Base-by-base conservation (phyloP, 257 asterid genomes). In the Nicotiana benthamiana region DNA sequence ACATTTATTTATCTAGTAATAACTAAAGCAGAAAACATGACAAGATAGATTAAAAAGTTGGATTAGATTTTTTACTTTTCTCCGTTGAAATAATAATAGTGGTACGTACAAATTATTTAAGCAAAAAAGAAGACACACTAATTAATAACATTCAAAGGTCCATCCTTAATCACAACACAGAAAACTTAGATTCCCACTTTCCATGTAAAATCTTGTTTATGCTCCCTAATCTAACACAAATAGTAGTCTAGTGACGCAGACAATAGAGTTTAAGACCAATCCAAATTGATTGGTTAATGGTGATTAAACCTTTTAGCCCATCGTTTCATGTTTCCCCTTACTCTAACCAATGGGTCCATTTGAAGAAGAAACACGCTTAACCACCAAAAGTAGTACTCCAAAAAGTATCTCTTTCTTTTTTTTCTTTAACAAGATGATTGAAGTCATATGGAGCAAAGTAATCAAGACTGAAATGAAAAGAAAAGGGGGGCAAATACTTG, bases 281-380 rank as follows among this genome's bases (percentile, higher is more conserved):
- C 82, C 67, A 82, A 85, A 64, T 77, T 89, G 92, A 88, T 90
- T 86, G 88, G 92, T 80, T 79, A 80, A 82, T 82, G 86, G 76
- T 70, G 91, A 85, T 88, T 79, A 86, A 78, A 85, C 88, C 95
- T 89, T 91, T 93, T 87, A 78, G 89, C 88, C 93, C 93, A 89
- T 90, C 89, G 79, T 83, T 86, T 88, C 91, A 40, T 91, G 97
- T 91, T 89, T 77, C 84, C 80, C 68, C 51, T 87, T 59, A n/a
- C 64, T 79, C 83, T 77, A 72, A 32, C 91, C 59, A 5, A 83
- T 87, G 92, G 94, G 93, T 67, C 88, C 90, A 75, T 76, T 60
- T 62, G 22, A 2, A 77, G 74, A 75, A 63, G 26, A 13, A 67
- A 82, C 77, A 67, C 81, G 26, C 83, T 82, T 75, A 82, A 84